Evolutionary conservation across 2,329 filamentous ascomycete genomes (phyloP).

Genomic region (Neophaeococcomyces aloes): DNA sequence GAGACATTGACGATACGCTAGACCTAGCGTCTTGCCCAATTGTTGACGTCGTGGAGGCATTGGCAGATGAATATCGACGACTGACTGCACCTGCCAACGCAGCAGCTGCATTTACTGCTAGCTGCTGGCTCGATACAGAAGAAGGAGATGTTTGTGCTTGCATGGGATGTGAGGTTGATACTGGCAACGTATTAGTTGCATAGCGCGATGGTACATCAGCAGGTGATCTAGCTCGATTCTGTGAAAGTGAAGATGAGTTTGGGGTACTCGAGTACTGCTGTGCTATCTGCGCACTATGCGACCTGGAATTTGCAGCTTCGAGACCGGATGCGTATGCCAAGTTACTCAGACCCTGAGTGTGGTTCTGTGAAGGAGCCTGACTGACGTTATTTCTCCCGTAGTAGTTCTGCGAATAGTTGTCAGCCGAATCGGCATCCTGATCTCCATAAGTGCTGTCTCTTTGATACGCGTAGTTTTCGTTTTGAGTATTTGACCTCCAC

Average conservation of each 20-base stretch:
- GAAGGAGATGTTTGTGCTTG: slow-evolving; percentile 8
- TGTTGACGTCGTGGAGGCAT: slow-evolving; percentile 8
- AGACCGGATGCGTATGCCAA: slow-evolving; percentile 21
- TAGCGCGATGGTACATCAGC: neutral
- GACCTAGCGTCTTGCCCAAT: slow-evolving; percentile 5
- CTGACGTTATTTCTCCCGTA: neutral
- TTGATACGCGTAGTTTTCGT: slow-evolving; percentile 8
- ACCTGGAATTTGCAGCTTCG: slow-evolving; percentile 10
- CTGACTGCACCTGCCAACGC: slow-evolving; percentile 16
- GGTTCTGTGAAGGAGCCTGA: slow-evolving; percentile 1
- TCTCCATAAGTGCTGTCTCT: slow-evolving; percentile 4
- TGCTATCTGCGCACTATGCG: neutral
- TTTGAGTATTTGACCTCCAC: slow-evolving; percentile 7
- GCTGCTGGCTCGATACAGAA: slow-evolving; percentile 10
- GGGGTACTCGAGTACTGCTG: neutral
- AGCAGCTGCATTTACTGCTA: slow-evolving; percentile 12
- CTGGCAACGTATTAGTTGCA: neutral
- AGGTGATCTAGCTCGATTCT: slow-evolving; percentile 10
- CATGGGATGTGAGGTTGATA: slow-evolving; percentile 6
- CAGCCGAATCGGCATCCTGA: neutral
- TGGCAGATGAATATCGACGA: slow-evolving; percentile 9
- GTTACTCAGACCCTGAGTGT: slow-evolving; percentile 18
- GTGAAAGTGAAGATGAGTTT: neutral
- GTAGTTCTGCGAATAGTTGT: slow-evolving; percentile 5
- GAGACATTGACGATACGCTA: neutral